Base-by-base conservation (phyloP, 768 basidiomycete genomes). In the Tylopilus rubrobrunneus region DNA sequence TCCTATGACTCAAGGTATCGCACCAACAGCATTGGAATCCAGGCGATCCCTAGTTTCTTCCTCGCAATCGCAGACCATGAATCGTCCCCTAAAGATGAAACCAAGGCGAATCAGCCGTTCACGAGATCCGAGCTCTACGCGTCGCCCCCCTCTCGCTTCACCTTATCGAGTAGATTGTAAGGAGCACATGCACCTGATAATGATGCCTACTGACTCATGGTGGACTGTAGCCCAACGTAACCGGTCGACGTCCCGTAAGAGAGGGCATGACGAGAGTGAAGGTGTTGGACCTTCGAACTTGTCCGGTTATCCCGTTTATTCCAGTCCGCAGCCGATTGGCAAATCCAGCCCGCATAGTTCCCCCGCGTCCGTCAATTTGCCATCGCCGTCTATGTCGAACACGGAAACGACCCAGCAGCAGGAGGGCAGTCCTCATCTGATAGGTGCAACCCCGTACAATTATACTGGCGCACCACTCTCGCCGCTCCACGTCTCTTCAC, bases 181-280 rank as follows among this genome's bases (percentile, higher is more conserved):
- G 84, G 67, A 48, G 37, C 48, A 40, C 46, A 39, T 25, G 6
- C 47, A 6, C 8, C 55, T 54, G 36, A 11, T 43, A 14, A 46
- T 21, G 42, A 48, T 51, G 19, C 41, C 61, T 45, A 56, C 56
- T 68, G 49, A 66, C 49, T 37, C 50, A 36, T 50, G 53, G 37
- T 56, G 54, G 42, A 51, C 37, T 50, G 12, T 75, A 73, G 84
- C 82, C 28, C 82, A 84, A 58, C 79, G 88, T 56, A 86, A 88
- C 43, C 77, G 88, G 59, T 91, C 88, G 41, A 79, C 86, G 2
- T 90, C 89, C 39, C 84, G 88, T 45, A 83, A 81, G 67, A 83
- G 88, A 36, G 85, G 81, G 15, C 83, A 76, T 53, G 86, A 88
- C 59, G 88, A 89, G 56, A 76, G 76, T 37, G 83, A 84, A 48